Base-by-base conservation (phyloP, 116 monocot genomes). In the Dioscorea cayenensis region DNA sequence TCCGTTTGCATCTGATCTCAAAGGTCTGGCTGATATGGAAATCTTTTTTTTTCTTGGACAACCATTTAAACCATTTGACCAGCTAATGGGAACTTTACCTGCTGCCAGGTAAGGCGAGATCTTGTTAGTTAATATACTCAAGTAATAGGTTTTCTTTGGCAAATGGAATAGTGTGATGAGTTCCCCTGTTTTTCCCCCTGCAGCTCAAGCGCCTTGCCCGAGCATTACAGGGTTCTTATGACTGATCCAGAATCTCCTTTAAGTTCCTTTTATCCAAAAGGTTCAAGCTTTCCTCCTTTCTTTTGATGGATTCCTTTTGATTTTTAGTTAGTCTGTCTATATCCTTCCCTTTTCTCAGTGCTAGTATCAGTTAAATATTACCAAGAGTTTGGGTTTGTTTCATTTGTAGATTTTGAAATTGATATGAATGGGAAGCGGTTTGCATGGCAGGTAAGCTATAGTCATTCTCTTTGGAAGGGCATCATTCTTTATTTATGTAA, bases 21-120 rank as follows among this genome's bases (percentile, higher is more conserved):
- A 99, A 75, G 94, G 64, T 28, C 79, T 99, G 76, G 74, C 80
- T 78, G 94, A 94, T 51, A 69, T 99, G 76, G 94, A 94, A 71
- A 89, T 99, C 61, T 91, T 85, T 0, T 99, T 99, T 87, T 91
- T 91, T 73, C 85, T 79, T 29, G 99, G 99, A 60, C 79, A 89
- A 55, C 99, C 99, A 76, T 99, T 99, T 73, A 94, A 94, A 79
- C 99, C 99, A 70, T 89, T 99, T 84, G 94, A 99, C 84, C 99
- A 99, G 65, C 82, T 99, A 70, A 99, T 99, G 99, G 99, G 99
- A 63, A 89, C 91, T 59, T 72, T 99, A 72, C 94, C 99, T 76
- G 85, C 87, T 74, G 83, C 99, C 48, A 99, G 94, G 99, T 95
- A 60, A 18, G 36, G 1, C 12, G 6, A 7, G 5, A 27, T 68